phyloP scores from a whole-genome alignment of 495 filamentous ascomycete genomes.

The Penicillium manginii region DNA sequence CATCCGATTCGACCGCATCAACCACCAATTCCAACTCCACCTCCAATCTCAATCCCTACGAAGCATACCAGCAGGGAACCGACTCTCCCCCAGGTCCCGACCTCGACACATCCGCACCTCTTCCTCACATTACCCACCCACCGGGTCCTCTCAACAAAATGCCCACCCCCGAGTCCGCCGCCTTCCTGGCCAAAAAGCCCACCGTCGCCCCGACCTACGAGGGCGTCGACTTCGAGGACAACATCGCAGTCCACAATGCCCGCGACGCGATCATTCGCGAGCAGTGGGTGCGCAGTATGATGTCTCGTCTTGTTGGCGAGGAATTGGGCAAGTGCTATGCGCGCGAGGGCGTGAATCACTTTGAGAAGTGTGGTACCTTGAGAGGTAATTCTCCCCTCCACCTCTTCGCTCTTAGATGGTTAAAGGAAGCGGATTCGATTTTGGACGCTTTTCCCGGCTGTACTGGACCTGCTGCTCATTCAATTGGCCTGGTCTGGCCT shows the following conservation, averaged over 20 bases:
- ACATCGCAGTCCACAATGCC: constrained; percentile 82
- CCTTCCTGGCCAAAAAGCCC: constrained; percentile 94
- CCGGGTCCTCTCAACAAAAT: constrained; percentile 44
- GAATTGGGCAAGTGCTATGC: constrained; percentile 96
- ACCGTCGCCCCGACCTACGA: constrained; percentile 93
- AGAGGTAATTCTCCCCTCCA: constrained; percentile 65
- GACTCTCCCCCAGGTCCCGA: constrained; percentile 2
- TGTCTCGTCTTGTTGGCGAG: constrained; percentile 89
- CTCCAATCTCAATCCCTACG: constrained; percentile 6
- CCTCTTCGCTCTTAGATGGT: constrained; percentile 12
- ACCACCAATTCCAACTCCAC: constrained; percentile 1
- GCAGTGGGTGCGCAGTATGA: constrained; percentile 98
- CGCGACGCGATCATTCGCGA: constrained; percentile 94
- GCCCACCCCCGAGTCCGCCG: constrained; percentile 90
- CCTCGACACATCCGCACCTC: not conserved
- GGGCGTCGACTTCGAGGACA: constrained; percentile 96
- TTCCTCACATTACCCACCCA: constrained; percentile 7
- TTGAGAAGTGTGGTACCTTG: constrained; percentile 92
- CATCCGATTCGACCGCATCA: constrained; percentile 29
- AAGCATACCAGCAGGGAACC: constrained; percentile 6
- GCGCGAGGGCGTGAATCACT: constrained; percentile 91
- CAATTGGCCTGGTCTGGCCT: too few species aligned
- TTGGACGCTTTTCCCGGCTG: too few species aligned
- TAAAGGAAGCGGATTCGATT: too few species aligned
- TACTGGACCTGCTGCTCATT: too few species aligned